These are phyloP conservation scores for Acanthamoeba healyi DNA, from an alignment of 208 protist genomes.

Conservation along the genomic window DNA sequence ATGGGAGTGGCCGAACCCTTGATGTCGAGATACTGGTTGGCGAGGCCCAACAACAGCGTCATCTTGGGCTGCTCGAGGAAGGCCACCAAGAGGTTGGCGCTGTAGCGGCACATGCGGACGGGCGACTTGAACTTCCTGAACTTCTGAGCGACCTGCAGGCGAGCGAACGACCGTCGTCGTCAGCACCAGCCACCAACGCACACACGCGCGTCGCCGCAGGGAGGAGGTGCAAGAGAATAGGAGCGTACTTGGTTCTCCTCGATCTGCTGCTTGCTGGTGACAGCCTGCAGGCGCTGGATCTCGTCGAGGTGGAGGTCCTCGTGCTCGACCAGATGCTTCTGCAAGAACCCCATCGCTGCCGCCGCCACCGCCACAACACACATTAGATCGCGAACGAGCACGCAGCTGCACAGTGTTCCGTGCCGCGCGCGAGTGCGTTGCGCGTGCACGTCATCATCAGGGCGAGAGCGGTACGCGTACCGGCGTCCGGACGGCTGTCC, in stretches of 20 bases:
- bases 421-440: too few relatives aligned
- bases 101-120: constrained; percentile 84
- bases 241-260: constrained; percentile 29
- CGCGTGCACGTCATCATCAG: not conserved
- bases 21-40: constrained; percentile 89
- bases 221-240: not conserved
- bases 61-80: constrained; percentile 88
- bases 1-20: constrained; percentile 59
- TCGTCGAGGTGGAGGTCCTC: constrained; percentile 70
- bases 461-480: not conserved
- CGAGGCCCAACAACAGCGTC: constrained; percentile 82
- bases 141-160: constrained; percentile 71
- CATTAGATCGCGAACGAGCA: too few relatives aligned
- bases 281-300: constrained; percentile 45
- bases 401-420: too few relatives aligned
- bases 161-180: not conserved
- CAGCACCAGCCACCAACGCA: not conserved
- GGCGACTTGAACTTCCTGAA: constrained; percentile 86
- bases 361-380: not conserved
- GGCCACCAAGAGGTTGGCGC: constrained; percentile 85
- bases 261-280: constrained; percentile 50
- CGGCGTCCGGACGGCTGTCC: constrained; percentile 82
- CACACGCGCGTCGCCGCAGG: not conserved
- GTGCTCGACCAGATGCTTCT: constrained; percentile 43
- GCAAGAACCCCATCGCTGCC: constrained; percentile 44